Evolutionary conservation across 139 green algal species (phyloP).

Genomic region (Coccomyxa sp.): DNA sequence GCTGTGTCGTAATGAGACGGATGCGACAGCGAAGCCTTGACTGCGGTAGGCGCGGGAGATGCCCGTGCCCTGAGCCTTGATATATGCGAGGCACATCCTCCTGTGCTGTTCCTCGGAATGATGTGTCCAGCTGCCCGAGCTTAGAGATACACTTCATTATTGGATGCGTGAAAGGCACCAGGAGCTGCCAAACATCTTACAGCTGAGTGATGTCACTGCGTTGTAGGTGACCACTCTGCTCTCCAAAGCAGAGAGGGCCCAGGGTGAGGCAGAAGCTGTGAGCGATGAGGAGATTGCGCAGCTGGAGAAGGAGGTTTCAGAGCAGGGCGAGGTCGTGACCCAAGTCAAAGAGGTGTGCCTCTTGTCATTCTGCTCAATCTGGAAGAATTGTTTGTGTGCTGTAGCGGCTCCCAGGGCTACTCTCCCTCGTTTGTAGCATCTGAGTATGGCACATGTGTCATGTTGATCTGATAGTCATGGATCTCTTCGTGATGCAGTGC

Average conservation of each 20-base stretch:
- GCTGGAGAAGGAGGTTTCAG: not conserved
- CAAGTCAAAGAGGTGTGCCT: not conserved
- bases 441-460: too few species aligned
- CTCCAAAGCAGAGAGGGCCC: slow-evolving; percentile 18
- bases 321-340: not conserved
- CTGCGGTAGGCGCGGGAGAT: not conserved
- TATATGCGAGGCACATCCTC: not conserved
- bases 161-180: not conserved
- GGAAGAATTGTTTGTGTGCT: too few species aligned
- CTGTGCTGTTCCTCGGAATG: not conserved
- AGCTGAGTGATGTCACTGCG: not conserved
- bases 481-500: too few species aligned
- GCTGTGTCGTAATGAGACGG: not conserved
- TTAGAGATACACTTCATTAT: not conserved
- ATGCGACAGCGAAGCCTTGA: not conserved
- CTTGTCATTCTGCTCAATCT: too few species aligned
- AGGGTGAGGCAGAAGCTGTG: not conserved
- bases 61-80: not conserved
- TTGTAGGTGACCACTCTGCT: slow-evolving; percentile 76
- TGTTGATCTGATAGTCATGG: too few species aligned
- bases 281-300: slow-evolving; percentile 27
- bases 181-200: not conserved
- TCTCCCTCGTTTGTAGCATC: too few species aligned
- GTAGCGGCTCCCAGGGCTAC: too few species aligned
- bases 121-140: not conserved